Base-by-base conservation (phyloP, 2,329 filamentous ascomycete species). In the Colletotrichum lini region DNA sequence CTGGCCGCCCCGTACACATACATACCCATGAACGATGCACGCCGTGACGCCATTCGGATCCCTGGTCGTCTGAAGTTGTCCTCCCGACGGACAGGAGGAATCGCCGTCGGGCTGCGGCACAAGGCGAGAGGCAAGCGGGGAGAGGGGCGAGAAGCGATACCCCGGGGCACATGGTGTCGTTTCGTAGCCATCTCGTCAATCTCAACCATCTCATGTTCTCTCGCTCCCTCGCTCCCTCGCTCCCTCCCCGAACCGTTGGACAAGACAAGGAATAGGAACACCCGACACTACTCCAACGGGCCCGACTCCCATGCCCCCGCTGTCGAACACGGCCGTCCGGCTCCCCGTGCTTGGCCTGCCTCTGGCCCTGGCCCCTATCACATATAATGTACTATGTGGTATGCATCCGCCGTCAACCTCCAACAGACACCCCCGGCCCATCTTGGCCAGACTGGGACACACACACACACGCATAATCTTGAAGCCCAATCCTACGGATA, bases 291-390 rank as follows among this genome's bases (percentile, higher is more conserved):
- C 30, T 30, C 30, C 5, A 30, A 30, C 30, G 30, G 30, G 30
- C 30, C 30, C 30, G 7, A 42, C 40, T 21, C 38, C 10, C 42
- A 21, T 13, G 40, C 61, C 61, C 45, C 47, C 30, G 53, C 38
- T n/a, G 15, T 35, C 50, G 23, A 53, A 4, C 38, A 35, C n/a
- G 6, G 35, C 54, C 10, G 50, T 42, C 58, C 58, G 68, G 44
- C 26, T 68, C 52, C 52, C 68, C 58, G 58, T 63, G 44, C 68
- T 53, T 62, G 64, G 57, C 64, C 26, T 30, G 49, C 49, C 42
- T 21, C 26, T 26, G 26, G 44, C 58, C 65, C 58, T 71, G 38
- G 49, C n/a, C 30, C 35, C 30, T 58, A 30, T 44, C 9, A 42
- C 47, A 21, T 26, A 26, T 26, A 26, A 26, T 26, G 23, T 26